Base-by-base conservation (phyloP, 176 grass and related monocot genomes). In the Bothriochloa decipiens region DNA sequence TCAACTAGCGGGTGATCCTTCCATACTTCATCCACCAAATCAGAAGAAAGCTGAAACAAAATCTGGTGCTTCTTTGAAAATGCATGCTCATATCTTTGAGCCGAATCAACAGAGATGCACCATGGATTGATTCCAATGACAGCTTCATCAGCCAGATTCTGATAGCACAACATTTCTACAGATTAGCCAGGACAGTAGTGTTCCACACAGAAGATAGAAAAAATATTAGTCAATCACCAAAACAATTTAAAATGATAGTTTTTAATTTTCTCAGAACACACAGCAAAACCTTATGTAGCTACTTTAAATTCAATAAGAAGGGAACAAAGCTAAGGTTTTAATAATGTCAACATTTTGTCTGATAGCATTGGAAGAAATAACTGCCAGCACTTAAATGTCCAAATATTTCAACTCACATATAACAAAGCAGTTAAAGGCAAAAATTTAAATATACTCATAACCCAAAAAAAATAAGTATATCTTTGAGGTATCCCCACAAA, bases 1-100 rank as follows among this genome's bases (percentile, higher is more conserved):
- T 89, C 82, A 42, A 74, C 86, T 16, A 68, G 64, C 20, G 96
- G 96, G 26, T 89, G 96, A 36, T 90, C 89, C 40, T 89, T 96
- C 96, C 96, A 99, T 83, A 99, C 72, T 92, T 85, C 58, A 94
- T 99, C 96, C 0, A 99, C 84, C 61, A 99, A 82, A 33, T 99
- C 94, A 83, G 89, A 76, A 43, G 91, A 92, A 74, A 99, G 88
- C 52, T 94, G 91, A 87, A 99, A 92, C 71, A 99, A 79, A 4
- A 29, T 91, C 70, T 96, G 93, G 20, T 79, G 76, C 83, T 91
- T 94, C 66, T 90, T 93, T 73, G 70, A 87, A 86, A 96, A 96
- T 78, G 90, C 62, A 23, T 92, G 70, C 65, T 94, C 93, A 63
- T 91, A 99, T 93, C 89, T 90, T 74, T 92, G 89, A 75, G 91